Evolutionary conservation across 805 yeast genomes (phyloP).

Genomic region (Zygotorulaspora danielsina): DNA sequence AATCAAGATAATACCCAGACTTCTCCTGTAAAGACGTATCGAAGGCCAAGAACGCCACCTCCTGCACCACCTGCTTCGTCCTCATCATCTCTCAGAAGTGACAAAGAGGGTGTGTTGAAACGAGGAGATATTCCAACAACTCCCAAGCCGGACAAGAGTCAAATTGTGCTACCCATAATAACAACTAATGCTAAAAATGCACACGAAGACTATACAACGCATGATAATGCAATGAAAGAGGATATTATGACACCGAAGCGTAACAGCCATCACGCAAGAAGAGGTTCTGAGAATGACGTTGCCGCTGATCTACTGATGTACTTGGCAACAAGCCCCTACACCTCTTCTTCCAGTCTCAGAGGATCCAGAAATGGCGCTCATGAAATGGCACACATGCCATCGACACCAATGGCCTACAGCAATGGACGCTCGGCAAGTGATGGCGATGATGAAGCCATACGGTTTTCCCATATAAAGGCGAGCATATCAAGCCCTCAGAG

Average conservation of each 20-base stretch:
- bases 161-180: constrained; percentile 4
- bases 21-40: constrained; percentile 11
- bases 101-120: constrained; percentile 3
- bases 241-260: constrained; percentile 15
- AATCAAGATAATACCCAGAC: background rate
- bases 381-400: constrained; percentile 18
- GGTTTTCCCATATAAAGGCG: constrained; percentile 31
- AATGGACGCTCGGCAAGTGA: background rate
- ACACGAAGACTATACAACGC: background rate
- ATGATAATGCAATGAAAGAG: background rate
- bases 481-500: constrained; percentile 32
- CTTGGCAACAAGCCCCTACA: constrained; percentile 36
- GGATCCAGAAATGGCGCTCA: background rate
- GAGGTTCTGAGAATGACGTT: constrained; percentile 23
- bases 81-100: constrained; percentile 6
- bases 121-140: constrained; percentile 14
- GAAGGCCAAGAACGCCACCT: constrained; percentile 16
- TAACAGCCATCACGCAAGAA: constrained; percentile 6
- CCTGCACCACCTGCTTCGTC: constrained; percentile 16
- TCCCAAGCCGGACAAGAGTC: constrained; percentile 10
- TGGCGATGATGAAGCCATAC: constrained; percentile 22
- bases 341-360: constrained; percentile 9
- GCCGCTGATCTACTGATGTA: constrained; percentile 38
- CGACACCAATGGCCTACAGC: constrained; percentile 24
- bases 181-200: constrained; percentile 2